A percentile compares a stretch with the other conserved stretches of the same genome.
phyloP scores from a whole-genome alignment of 805 yeast genomes.

The Candida easanensis region DNA sequence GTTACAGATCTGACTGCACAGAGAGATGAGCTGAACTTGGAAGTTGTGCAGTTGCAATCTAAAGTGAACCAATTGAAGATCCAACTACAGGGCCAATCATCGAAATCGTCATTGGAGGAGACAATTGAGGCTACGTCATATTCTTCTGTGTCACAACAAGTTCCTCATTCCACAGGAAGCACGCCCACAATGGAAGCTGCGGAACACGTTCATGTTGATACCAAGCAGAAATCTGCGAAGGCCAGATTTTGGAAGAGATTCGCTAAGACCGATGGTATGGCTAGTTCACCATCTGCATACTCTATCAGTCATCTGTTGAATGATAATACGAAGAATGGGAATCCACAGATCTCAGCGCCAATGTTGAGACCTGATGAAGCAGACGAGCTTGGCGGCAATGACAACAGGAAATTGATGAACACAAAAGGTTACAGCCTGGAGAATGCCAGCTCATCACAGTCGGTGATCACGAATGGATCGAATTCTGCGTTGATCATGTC shows the following conservation, averaged over 20 bases:
- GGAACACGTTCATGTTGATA: constrained; percentile 11
- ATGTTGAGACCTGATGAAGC: constrained; percentile 32
- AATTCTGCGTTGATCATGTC: constrained; percentile 17
- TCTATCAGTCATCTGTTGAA: constrained; percentile 17
- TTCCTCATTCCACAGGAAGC: neutral
- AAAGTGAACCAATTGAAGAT: constrained; percentile 23
- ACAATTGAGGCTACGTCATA: constrained; percentile 2
- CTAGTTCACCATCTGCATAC: constrained; percentile 21
- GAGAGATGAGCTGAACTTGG: constrained; percentile 45
- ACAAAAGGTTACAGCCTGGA: constrained; percentile 16
- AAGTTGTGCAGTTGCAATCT: constrained; percentile 23
- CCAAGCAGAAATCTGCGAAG: constrained; percentile 23
- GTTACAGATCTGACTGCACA: constrained; percentile 47
- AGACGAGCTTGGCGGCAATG: constrained; percentile 33
- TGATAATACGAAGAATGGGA: constrained; percentile 14
- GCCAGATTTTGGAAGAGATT: constrained; percentile 34
- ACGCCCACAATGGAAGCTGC: constrained; percentile 11
- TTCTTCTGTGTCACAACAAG: constrained; percentile 1
- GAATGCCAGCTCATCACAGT: constrained; percentile 7
- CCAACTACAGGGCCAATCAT: constrained; percentile 10
- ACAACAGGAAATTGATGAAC: constrained; percentile 32
- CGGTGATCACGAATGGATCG: constrained; percentile 3
- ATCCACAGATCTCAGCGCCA: constrained; percentile 35
- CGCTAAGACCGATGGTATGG: constrained; percentile 17
- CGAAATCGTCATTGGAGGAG: constrained; percentile 12